Evolutionary conservation across 2,329 filamentous ascomycete species (phyloP).

Genomic region (Colletotrichum scovillei): DNA sequence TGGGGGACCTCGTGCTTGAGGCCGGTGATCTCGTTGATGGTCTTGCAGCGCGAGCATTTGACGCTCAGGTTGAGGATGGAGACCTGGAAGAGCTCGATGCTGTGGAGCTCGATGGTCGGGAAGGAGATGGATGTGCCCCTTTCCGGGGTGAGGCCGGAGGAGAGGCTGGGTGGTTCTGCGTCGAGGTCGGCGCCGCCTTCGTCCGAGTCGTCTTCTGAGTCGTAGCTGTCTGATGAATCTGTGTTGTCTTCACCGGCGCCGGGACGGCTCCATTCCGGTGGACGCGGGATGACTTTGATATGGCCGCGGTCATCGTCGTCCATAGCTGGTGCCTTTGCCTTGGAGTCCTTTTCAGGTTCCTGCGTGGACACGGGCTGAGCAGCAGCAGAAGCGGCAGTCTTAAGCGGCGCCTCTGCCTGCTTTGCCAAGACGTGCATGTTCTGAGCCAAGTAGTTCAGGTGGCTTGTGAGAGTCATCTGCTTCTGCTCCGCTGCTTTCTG

Average conservation of each 20-base stretch:
- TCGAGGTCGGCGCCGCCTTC: constrained; percentile 55
- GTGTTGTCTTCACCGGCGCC: constrained; percentile 62
- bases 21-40: constrained; percentile 74
- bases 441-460: constrained; percentile 79
- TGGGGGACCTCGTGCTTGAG: constrained; percentile 68
- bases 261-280: constrained; percentile 79
- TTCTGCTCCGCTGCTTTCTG: constrained; percentile 66
- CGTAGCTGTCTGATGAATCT: constrained; percentile 52
- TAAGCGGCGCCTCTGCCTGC: constrained; percentile 50
- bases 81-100: constrained; percentile 81
- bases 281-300: constrained; percentile 77
- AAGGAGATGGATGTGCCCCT: constrained; percentile 83
- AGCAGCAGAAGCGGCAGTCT: constrained; percentile 17
- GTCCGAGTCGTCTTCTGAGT: constrained; percentile 60
- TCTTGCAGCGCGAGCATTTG: constrained; percentile 85
- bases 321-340: constrained; percentile 39
- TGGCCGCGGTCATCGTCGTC: constrained; percentile 67
- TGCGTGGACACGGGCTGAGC: constrained; percentile 37
- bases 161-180: constrained; percentile 44
- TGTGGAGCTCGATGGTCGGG: constrained; percentile 79
- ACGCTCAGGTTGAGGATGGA: constrained; percentile 74
- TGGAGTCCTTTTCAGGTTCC: constrained; percentile 28
- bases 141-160: constrained; percentile 60
- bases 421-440: constrained; percentile 77
- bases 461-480: constrained; percentile 75